Percentiles rank a stretch among this genome's conserved stretches.
These are phyloP conservation scores for Blastocystis hominis DNA, from an alignment of 352 stramenopile genomes.

Conservation along the genomic window DNA sequence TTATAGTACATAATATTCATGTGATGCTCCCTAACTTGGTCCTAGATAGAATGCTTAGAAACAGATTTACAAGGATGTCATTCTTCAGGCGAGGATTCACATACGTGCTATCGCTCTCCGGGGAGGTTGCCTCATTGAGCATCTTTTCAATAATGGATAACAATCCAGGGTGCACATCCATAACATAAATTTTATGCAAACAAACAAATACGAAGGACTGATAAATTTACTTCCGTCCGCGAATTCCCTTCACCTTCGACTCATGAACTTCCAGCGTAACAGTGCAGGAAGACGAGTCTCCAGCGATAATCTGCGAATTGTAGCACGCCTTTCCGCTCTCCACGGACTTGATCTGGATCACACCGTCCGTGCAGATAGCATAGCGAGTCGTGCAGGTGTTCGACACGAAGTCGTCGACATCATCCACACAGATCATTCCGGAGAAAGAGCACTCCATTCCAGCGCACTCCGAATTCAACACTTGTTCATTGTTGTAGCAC, in stretches of 20 bases:
- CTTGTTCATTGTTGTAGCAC: conserved; percentile 54
- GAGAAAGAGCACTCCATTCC: conserved; percentile 42
- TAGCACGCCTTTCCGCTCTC: conserved; percentile 20
- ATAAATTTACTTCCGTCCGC: conserved; percentile 53
- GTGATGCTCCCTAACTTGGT: conserved; percentile 13
- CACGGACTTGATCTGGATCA: neutral
- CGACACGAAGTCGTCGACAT: conserved; percentile 6
- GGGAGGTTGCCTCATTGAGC: neutral
- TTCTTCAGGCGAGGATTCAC: conserved; percentile 7
- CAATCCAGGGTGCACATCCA: neutral
- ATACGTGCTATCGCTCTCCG: neutral
- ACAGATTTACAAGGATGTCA: conserved; percentile 13
- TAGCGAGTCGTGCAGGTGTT: conserved; percentile 46
- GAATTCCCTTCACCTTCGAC: conserved; percentile 51
- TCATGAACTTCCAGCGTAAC: conserved; percentile 35
- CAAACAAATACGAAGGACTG: conserved; percentile 17
- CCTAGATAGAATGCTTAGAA: neutral
- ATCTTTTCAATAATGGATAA: conserved; percentile 38
- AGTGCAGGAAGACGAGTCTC: neutral
- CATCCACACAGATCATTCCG: conserved; percentile 43
- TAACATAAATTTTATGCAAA: neutral
- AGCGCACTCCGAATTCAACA: conserved; percentile 18
- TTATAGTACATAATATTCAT: conserved; percentile 33
- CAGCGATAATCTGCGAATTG: conserved; percentile 48
- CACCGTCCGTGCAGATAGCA: conserved; percentile 2